These are phyloP conservation scores for Mortierella antarctica DNA, from an alignment of 192 early-diverging fungal species.

Conservation along the genomic window DNA sequence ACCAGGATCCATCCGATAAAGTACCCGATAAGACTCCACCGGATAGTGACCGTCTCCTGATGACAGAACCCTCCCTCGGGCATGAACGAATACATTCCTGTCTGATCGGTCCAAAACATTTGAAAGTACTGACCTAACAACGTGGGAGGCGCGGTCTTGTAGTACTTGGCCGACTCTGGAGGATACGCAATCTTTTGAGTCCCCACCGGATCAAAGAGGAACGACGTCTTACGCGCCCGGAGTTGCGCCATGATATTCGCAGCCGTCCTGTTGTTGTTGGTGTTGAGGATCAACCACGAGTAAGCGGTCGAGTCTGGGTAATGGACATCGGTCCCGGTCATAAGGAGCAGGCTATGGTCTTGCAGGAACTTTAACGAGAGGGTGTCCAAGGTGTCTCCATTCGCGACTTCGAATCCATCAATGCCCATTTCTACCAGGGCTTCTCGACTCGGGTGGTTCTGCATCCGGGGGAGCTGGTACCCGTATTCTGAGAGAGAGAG, in stretches of 20 bases:
- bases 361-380: constrained; percentile 65
- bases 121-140: constrained; percentile 66
- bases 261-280: constrained; percentile 58
- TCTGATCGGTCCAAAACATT: constrained; percentile 67
- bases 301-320: constrained; percentile 65
- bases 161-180: constrained; percentile 39
- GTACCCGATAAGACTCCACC: constrained; percentile 56
- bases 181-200: constrained; percentile 61
- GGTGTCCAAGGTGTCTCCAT: constrained; percentile 69
- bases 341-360: constrained; percentile 59
- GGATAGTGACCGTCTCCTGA: constrained; percentile 55
- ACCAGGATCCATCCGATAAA: constrained; percentile 59
- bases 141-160: constrained; percentile 61
- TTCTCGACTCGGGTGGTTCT: constrained; percentile 69
- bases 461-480: constrained; percentile 66
- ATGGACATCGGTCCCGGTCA: constrained; percentile 77
- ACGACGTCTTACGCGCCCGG: constrained; percentile 64
- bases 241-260: constrained; percentile 69
- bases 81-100: constrained; percentile 77
- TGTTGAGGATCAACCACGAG: constrained; percentile 67
- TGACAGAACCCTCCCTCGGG: constrained; percentile 72
- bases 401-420: constrained; percentile 76
- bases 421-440: constrained; percentile 72
- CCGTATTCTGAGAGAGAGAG: constrained; percentile 52
- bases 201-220: constrained; percentile 75